Evolutionary conservation across 768 basidiomycete species (phyloP), one percentile per base, ranked within the genome.

Genomic region (Rossbeevera mucosa): DNA sequence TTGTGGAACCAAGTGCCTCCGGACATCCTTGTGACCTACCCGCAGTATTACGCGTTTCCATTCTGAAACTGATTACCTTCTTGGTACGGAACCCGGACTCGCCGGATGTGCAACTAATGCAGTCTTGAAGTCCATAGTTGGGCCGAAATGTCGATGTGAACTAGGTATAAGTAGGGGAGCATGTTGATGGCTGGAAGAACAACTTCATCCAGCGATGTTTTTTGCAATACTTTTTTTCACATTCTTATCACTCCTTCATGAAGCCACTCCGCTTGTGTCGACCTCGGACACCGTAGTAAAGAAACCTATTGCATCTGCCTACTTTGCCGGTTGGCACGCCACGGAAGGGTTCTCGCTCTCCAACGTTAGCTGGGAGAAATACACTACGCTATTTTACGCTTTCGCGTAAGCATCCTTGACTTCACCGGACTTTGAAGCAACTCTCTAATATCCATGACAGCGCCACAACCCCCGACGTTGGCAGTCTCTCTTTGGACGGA

Each of bases 311-410:
- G 78, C 80, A 4, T 66, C 76, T 16, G 72, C 78, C 8, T 88
- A 85, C 83, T 85, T 77, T 57, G 76, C 82, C 14, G 80, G 80
- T 31, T 87, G 78, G 79, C 80, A 85, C 59, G 73, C 76, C n/a
- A 65, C 64, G 12, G 61, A 68, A 20, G 72, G 74, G 0, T 82
- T 81, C 58, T 72, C 82, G 3, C 68, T 82, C 12, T 71, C 72
- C 5, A 70, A 75, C n/a, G 69, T 88, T 55, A 78, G 73, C 54
- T 87, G 86, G 86, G 68, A 69, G 20, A 86, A 84, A 67, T 88
- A 86, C 64, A 85, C 78, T 6, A 74, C 79, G 18, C 54, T 85
- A 36, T 80, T 77, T 16, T 87, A 85, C 65, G 73, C 85, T 0
- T 88, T 87, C 58, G 85, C 81, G 75, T 73, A 57, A 67, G 73